Evolutionary conservation across 345 rosid species (phyloP).

Genomic region (Acer campestre): DNA sequence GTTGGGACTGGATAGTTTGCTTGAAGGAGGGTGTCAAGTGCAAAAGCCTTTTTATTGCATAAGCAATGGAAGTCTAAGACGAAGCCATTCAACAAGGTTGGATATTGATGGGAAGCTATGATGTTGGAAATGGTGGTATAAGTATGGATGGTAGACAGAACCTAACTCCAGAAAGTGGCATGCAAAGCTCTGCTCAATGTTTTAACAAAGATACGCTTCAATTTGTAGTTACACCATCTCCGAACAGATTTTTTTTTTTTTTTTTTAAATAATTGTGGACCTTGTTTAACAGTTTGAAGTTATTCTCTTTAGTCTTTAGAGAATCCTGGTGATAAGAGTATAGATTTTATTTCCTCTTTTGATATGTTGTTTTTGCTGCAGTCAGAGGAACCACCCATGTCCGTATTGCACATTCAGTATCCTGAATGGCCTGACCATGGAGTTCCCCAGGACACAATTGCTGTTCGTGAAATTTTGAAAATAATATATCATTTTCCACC

Average conservation of each 20-base stretch:
- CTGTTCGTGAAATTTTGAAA: slow-evolving; percentile 82
- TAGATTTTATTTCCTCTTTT: not conserved
- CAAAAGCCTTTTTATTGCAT: not conserved
- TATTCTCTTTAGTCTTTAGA: not conserved
- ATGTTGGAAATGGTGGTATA: not conserved
- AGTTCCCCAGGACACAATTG: slow-evolving; percentile 72
- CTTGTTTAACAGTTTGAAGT: not conserved
- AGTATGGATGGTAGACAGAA: not conserved
- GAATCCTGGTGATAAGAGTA: not conserved
- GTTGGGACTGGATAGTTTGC: not conserved
- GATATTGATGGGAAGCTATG: not conserved
- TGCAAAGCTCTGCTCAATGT: not conserved
- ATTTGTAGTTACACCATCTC: not conserved
- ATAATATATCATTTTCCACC: slow-evolving; percentile 57
- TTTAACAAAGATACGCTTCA: not conserved
- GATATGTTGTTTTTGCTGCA: slow-evolving; percentile 30
- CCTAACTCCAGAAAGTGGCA: not conserved
- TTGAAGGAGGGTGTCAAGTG: not conserved
- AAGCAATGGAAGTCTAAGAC: not conserved
- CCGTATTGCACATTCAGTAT: slow-evolving; percentile 83
- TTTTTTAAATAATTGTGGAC: not conserved
- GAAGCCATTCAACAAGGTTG: not conserved
- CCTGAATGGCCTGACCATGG: slow-evolving; percentile 99
- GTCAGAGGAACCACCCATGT: slow-evolving; percentile 64
- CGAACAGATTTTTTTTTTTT: not conserved